Percentiles rank a stretch among this genome's conserved stretches.
These are phyloP conservation scores for Dactylellina sp. DNA, from an alignment of 2,329 filamentous ascomycete species.

Conservation along the genomic window DNA sequence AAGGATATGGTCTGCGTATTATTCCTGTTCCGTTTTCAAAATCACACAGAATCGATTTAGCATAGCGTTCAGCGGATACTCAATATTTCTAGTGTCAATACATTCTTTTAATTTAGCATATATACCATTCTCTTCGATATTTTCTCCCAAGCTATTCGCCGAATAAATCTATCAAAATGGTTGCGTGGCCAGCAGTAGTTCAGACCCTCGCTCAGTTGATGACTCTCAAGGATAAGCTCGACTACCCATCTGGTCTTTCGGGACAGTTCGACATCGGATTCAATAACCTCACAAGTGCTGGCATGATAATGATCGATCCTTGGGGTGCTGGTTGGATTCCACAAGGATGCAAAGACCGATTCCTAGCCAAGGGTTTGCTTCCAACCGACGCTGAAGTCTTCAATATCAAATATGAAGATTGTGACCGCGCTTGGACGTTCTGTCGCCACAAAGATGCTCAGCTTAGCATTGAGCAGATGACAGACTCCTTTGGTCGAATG, in stretches of 20 bases:
- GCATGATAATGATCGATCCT: conserved; percentile 21
- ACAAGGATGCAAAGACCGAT: conserved; percentile 52
- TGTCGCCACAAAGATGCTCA: conserved; percentile 56
- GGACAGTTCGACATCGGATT: conserved; percentile 31
- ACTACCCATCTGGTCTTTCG: conserved; percentile 44
- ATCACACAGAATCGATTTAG: no score
- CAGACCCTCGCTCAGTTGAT: no score
- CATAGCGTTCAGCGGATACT: no score
- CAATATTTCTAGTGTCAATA: no score
- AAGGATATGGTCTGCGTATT: no score
- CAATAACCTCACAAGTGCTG: conserved; percentile 8
- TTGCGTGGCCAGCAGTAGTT: no score
- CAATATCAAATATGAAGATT: conserved; percentile 54
- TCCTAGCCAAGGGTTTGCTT: conserved; percentile 22
- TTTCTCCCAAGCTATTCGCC: no score
- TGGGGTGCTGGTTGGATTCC: conserved; percentile 53
- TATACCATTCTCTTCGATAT: no score
- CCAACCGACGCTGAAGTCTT: conserved; percentile 48
- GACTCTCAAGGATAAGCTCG: conserved; percentile 23
- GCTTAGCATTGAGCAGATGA: conserved; percentile 54
- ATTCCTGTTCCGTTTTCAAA: no score
- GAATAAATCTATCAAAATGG: no score
- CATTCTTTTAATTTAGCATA: no score
- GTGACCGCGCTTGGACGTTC: conserved; percentile 47
- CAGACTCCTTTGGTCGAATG: conserved; percentile 52